A percentile compares a stretch with the other conserved stretches of the same genome.
These are phyloP conservation scores for Cryptococcus sp. DNA, from an alignment of 1,284 basidiomycete genomes.

Conservation along the genomic window DNA sequence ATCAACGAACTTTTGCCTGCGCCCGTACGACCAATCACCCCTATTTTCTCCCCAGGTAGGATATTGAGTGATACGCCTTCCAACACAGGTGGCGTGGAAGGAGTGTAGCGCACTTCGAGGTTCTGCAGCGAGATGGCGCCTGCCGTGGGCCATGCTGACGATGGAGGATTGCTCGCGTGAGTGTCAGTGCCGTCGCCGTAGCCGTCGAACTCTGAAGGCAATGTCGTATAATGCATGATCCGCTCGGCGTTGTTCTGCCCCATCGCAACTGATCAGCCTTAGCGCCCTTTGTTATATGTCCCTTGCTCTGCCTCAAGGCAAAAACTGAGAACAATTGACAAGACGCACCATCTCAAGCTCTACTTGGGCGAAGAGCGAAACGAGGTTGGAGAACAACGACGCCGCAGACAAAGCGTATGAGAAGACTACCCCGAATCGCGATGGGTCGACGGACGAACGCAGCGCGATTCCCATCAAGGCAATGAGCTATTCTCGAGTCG, in stretches of 20 bases:
- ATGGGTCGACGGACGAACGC: conserved; percentile 35
- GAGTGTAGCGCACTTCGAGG: conserved; percentile 46
- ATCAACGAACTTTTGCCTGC: conserved; percentile 64
- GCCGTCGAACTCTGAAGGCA: conserved; percentile 27
- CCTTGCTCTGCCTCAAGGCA: not conserved
- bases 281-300: not conserved
- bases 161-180: conserved; percentile 12
- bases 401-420: conserved; percentile 31
- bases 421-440: conserved; percentile 46
- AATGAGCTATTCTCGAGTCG: conserved; percentile 25
- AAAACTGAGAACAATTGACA: not conserved
- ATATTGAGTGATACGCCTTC: conserved; percentile 41
- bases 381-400: conserved; percentile 31
- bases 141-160: conserved; percentile 29
- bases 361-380: conserved; percentile 27
- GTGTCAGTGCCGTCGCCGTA: not conserved
- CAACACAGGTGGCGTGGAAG: conserved; percentile 46
- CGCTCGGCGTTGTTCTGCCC: conserved; percentile 41
- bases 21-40: conserved; percentile 71
- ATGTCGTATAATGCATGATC: conserved; percentile 35
- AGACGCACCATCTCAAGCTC: conserved; percentile 39
- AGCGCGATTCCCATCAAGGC: conserved; percentile 42
- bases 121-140: conserved; percentile 49
- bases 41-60: conserved; percentile 56
- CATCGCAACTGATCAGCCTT: not conserved